phyloP scores from a whole-genome alignment of 176 grass and related monocot species.

The Bothriochloa decipiens region DNA sequence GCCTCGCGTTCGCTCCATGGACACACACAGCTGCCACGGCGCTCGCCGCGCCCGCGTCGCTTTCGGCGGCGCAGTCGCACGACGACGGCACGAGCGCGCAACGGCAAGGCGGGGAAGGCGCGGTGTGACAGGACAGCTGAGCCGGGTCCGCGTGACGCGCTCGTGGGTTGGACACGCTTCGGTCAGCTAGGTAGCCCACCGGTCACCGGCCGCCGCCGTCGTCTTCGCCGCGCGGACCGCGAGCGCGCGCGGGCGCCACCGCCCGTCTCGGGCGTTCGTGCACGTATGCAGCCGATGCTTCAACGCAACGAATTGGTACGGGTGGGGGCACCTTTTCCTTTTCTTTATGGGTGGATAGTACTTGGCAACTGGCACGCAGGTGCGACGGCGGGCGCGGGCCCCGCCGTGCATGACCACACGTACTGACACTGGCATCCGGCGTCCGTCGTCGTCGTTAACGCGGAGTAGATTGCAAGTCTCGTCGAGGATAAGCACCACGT shows the following conservation, averaged over 20 bases:
- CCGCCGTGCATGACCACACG: not conserved
- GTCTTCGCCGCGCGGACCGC: conserved; percentile 32
- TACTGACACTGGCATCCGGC: not conserved
- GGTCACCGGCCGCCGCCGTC: conserved; percentile 30
- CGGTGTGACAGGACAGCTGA: not conserved
- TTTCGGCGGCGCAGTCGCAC: not conserved
- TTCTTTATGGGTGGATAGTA: not conserved
- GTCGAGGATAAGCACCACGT: conserved; percentile 47
- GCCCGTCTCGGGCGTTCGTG: not conserved
- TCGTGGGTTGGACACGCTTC: not conserved
- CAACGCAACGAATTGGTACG: conserved; percentile 58
- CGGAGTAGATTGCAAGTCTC: not conserved
- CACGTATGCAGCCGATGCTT: conserved; percentile 59
- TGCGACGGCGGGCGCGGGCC: not conserved
- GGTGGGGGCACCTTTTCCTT: not conserved
- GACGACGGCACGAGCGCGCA: not conserved
- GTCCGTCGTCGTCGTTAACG: not conserved
- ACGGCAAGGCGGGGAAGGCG: not conserved
- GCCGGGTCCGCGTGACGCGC: not conserved
- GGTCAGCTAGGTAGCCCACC: not conserved
- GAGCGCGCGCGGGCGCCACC: not conserved
- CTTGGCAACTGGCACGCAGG: not conserved
- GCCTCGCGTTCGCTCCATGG: not conserved
- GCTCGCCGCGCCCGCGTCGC: not conserved
- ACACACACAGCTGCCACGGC: not conserved